These are phyloP conservation scores for Jatropha curcas DNA, from an alignment of 345 rosid genomes.

Conservation along the genomic window DNA sequence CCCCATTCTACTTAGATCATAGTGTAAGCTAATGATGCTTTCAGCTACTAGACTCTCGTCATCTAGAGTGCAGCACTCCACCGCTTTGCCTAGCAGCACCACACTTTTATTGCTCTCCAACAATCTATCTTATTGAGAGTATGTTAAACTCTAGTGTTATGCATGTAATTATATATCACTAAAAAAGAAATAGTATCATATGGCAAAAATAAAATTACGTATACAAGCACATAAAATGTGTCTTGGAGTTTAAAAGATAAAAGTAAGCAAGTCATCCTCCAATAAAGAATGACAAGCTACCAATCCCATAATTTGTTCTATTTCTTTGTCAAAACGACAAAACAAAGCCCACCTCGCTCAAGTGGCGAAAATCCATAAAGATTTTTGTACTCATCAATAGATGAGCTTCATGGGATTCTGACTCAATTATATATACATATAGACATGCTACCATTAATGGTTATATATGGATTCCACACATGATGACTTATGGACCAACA, in stretches of 20 bases:
- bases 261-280: neutral
- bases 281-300: neutral
- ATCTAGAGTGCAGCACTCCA: too few species aligned
- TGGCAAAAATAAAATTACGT: too few species aligned
- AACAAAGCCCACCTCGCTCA: neutral
- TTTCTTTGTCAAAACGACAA: neutral
- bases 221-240: too few species aligned
- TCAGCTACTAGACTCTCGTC: too few species aligned
- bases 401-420: conserved; percentile 28
- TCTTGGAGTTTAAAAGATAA: too few species aligned
- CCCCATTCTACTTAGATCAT: neutral
- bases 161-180: too few species aligned
- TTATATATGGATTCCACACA: conserved; percentile 18
- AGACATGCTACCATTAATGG: conserved; percentile 6
- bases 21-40: neutral
- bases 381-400: conserved; percentile 9
- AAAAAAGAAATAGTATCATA: too few species aligned
- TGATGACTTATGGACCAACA: neutral
- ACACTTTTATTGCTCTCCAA: too few species aligned
- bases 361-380: conserved; percentile 12
- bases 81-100: too few species aligned
- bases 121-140: too few species aligned
- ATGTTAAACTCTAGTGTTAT: too few species aligned
- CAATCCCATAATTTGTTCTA: neutral
- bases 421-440: conserved; percentile 19